Percentiles rank a stretch among this genome's conserved stretches.
Conservation (phyloP, 2,329 filamentous ascomycete genomes). For the Colletotrichum tamarilloi region DNA sequence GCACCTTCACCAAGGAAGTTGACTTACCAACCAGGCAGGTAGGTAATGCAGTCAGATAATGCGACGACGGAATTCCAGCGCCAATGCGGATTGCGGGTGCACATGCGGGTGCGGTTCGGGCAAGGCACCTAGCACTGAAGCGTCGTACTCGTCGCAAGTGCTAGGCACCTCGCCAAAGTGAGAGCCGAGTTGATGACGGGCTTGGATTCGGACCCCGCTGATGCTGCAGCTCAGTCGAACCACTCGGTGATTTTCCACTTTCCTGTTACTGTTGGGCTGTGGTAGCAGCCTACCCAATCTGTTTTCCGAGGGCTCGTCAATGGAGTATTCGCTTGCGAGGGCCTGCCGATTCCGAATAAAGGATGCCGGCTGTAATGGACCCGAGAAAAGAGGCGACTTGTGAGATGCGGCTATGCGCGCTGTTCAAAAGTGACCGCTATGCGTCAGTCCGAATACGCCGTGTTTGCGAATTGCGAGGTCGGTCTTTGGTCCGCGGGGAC, state of each 20-base stretch:
- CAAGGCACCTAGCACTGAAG: conserved; percentile 26
- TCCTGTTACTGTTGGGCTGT: background rate
- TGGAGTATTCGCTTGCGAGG: background rate
- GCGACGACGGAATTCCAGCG: background rate
- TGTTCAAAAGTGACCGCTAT: conserved; percentile 9
- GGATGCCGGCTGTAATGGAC: background rate
- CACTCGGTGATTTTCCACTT: conserved; percentile 26
- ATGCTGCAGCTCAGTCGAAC: conserved; percentile 2
- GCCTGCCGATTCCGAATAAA: conserved; percentile 9
- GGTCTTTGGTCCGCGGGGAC: conserved; percentile 7
- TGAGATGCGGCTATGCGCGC: background rate
- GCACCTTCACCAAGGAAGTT: background rate
- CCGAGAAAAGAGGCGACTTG: conserved; percentile 3
- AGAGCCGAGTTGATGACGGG: background rate
- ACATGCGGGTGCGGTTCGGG: background rate
- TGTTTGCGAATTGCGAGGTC: background rate
- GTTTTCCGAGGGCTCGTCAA: conserved; percentile 1
- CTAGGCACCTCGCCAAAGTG: conserved; percentile 23
- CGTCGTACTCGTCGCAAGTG: conserved; percentile 4
- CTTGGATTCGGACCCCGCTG: background rate
- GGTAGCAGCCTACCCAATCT: background rate
- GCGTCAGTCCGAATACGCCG: conserved; percentile 18
- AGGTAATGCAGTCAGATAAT: conserved; percentile 4
- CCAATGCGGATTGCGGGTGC: background rate
- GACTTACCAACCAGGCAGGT: background rate